Conservation (phyloP, 805 yeast genomes). For the Nakazawaea molendinolei region DNA sequence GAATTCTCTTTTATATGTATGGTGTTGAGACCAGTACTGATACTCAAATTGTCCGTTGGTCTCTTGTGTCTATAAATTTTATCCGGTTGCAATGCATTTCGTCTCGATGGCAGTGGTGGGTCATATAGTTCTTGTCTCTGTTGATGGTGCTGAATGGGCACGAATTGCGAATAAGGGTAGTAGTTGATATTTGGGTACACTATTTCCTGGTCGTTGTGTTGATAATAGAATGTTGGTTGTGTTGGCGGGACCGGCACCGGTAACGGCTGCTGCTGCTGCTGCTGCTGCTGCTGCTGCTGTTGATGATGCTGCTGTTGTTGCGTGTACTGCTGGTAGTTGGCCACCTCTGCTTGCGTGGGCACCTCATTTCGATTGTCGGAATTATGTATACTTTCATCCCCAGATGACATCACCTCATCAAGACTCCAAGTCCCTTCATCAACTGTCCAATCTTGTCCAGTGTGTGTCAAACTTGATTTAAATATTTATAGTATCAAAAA, state of each 20-base stretch:
- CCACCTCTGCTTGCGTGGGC: neutral
- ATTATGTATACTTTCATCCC: conserved; percentile 2
- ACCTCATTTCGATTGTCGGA: neutral
- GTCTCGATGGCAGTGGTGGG: too few relatives aligned
- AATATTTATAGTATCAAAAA: too few relatives aligned
- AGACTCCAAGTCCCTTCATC: neutral
- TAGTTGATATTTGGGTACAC: neutral
- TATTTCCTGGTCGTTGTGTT: conserved; percentile 2
- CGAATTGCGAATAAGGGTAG: neutral
- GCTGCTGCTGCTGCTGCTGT: conserved; percentile 2
- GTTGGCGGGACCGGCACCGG: neutral
- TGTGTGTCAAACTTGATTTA: too few relatives aligned
- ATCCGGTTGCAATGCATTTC: neutral
- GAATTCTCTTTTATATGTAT: conserved; percentile 6
- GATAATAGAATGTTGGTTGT: neutral
- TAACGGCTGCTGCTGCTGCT: neutral
- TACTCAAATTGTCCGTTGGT: conserved; percentile 8
- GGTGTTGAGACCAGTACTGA: conserved; percentile 9
- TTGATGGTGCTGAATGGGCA: too few relatives aligned
- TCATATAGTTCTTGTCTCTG: too few relatives aligned
- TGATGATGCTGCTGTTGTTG: neutral
- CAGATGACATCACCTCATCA: conserved; percentile 7
- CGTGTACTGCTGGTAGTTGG: neutral
- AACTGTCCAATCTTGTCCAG: too few relatives aligned
- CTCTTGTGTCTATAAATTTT: conserved; percentile 7